Evolutionary conservation across 768 basidiomycete species (phyloP).

Genomic region (Nidularia pulvinata): DNA sequence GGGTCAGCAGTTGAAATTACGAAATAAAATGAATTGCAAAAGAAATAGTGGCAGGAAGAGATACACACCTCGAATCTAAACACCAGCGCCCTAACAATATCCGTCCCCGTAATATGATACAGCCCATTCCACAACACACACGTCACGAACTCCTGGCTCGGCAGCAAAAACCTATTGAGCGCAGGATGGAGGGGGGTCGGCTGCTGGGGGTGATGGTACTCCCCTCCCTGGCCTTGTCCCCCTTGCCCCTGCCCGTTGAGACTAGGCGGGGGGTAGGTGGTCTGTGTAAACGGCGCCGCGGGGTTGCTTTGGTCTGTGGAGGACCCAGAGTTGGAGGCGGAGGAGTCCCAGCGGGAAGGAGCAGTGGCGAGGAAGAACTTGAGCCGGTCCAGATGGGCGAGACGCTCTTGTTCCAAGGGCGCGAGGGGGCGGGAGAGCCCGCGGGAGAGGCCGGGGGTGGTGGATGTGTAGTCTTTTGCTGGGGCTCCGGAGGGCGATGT

Average conservation of each 20-base stretch:
- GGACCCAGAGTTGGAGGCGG: slow-evolving; percentile 21
- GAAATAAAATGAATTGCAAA: slow-evolving; percentile 2
- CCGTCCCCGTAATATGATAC: slow-evolving; percentile 95
- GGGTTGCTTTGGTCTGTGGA: too few species aligned
- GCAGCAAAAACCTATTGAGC: slow-evolving; percentile 86
- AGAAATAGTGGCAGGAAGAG: too few species aligned
- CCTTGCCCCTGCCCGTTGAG: neutral
- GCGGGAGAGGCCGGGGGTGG: slow-evolving; percentile 28
- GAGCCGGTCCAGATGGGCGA: slow-evolving; percentile 79
- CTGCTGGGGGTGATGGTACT: slow-evolving; percentile 19
- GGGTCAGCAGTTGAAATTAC: slow-evolving; percentile 1
- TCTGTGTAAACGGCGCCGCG: too few species aligned
- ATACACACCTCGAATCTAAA: slow-evolving; percentile 82
- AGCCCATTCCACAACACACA: slow-evolving; percentile 93
- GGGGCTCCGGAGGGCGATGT: slow-evolving; percentile 1
- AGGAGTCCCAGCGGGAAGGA: slow-evolving; percentile 70
- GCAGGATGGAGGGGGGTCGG: slow-evolving; percentile 67
- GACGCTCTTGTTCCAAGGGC: slow-evolving; percentile 62
- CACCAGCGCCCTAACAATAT: slow-evolving; percentile 94
- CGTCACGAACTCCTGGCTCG: slow-evolving; percentile 84
- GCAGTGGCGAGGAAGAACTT: slow-evolving; percentile 91
- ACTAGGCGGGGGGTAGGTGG: too few species aligned
- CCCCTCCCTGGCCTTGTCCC: slow-evolving; percentile 5
- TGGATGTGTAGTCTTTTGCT: slow-evolving; percentile 9
- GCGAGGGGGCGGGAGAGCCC: slow-evolving; percentile 61